Evolutionary conservation across 257 asterid genomes (phyloP).

Genomic region (Przewalskia tangutica): DNA sequence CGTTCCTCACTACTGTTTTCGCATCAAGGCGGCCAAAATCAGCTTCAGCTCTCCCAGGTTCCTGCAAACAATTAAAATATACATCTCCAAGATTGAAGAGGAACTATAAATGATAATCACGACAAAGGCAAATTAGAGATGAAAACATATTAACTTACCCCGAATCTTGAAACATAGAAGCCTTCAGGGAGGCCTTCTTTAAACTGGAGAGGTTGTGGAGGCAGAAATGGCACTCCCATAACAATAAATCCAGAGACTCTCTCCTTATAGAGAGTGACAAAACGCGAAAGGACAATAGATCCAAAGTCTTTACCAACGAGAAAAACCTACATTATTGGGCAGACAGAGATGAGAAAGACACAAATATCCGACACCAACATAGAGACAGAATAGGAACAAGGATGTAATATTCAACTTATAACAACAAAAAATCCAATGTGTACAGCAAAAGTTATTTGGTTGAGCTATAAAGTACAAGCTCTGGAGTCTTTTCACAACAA

Average conservation of each 20-base stretch:
- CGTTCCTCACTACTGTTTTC: constrained; percentile 30
- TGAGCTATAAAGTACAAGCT: neutral
- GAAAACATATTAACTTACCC: constrained; percentile 15
- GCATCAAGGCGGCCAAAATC: constrained; percentile 39
- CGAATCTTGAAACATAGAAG: constrained; percentile 65
- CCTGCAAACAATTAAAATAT: constrained; percentile 8
- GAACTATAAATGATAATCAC: neutral
- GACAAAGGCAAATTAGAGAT: neutral
- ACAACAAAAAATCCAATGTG: neutral
- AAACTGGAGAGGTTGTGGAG: constrained; percentile 24
- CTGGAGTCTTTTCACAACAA: too few species aligned
- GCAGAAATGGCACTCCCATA: constrained; percentile 48
- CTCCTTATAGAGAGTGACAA: constrained; percentile 44
- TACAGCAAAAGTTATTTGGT: neutral
- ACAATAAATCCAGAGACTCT: constrained; percentile 49
- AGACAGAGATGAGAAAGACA: neutral
- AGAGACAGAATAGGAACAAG: neutral
- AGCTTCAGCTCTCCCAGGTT: constrained; percentile 51
- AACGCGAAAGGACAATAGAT: constrained; percentile 26
- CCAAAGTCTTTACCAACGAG: constrained; percentile 78
- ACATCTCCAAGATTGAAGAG: neutral
- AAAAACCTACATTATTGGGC: constrained; percentile 37
- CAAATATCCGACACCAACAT: neutral
- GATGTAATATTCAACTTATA: neutral
- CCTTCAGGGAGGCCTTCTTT: constrained; percentile 51